Evolutionary conservation across 2,329 filamentous ascomycete species (phyloP), one percentile per base, ranked within the genome.

Genomic region (Phialocephala sp.): DNA sequence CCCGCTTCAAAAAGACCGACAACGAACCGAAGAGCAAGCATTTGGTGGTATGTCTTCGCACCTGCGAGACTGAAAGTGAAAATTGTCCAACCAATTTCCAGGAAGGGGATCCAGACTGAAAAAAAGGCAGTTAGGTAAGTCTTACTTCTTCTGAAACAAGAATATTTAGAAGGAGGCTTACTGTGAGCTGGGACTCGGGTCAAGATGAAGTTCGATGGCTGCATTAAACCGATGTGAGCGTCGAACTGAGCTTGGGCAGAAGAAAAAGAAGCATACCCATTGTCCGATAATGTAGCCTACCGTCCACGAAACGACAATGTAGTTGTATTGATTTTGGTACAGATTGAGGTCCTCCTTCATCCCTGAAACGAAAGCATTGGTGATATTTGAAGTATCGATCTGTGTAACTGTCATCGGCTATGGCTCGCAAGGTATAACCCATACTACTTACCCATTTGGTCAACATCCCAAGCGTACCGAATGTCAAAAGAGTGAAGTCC

Each of bases 51-150:
- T 9, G 77, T 80, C 18, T 84, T 81, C 0, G 78, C 81, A 6
- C 81, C 80, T 1, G 77, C 74, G 2, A 77, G 76, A 35, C 73
- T 74, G 52, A 77, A 78, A 1, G 79, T 78, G 12, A 77, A 76
- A 15, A 78, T 68, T 35, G 77, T 77, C 78, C 78, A 80, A 32
- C 85, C 73, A 24, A 88, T 64, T 83, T 89, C 88, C 80, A 87
- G 87, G 36, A 80, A 72, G 0, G 85, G 87, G 72, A 88, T 87
- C 79, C 85, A 89, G 67, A 84, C 79, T 24, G n/a, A 86, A 80
- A 3, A 86, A 14, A 12, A 52, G 37, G 22, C 8, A 58, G 27
- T 60, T 45, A 59, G 22, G 39, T 45, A 36, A 50, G 32, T 27
- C 32, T n/a, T n/a, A n/a, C n/a, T n/a, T n/a, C n/a, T 2, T 56